Evolutionary conservation across 148 eudicot species (phyloP).

Genomic region (Diospyros lotus): DNA sequence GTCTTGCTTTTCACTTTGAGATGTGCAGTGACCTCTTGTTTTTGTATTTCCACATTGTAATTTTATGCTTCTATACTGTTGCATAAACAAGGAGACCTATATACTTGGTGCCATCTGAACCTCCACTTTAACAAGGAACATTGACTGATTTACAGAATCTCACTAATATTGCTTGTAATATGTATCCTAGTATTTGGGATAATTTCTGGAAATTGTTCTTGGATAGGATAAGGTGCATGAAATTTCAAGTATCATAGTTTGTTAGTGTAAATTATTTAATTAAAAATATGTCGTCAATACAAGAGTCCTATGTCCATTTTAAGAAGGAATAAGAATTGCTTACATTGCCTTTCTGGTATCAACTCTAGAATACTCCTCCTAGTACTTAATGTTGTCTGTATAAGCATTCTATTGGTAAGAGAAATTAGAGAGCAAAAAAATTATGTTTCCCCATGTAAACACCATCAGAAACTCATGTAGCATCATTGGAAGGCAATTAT

Average conservation of each 20-base stretch:
- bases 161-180: too few relatives aligned
- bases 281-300: background rate
- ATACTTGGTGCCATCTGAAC: background rate
- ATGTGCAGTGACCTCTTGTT: background rate
- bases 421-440: background rate
- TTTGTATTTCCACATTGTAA: background rate
- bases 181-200: too few relatives aligned
- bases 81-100: background rate
- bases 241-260: too few relatives aligned
- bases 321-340: slow-evolving; percentile 4
- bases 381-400: background rate
- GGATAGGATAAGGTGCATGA: too few relatives aligned
- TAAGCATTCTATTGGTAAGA: background rate
- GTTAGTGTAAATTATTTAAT: too few relatives aligned
- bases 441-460: background rate
- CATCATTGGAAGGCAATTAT: background rate
- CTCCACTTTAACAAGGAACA: too few relatives aligned
- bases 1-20: background rate
- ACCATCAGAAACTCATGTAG: background rate
- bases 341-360: background rate
- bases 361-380: background rate
- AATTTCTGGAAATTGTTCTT: too few relatives aligned
- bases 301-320: background rate
- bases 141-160: too few relatives aligned
- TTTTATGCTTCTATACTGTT: background rate